Base-by-base conservation (phyloP, 2,329 filamentous ascomycete species). In the Trichoderma sp. region DNA sequence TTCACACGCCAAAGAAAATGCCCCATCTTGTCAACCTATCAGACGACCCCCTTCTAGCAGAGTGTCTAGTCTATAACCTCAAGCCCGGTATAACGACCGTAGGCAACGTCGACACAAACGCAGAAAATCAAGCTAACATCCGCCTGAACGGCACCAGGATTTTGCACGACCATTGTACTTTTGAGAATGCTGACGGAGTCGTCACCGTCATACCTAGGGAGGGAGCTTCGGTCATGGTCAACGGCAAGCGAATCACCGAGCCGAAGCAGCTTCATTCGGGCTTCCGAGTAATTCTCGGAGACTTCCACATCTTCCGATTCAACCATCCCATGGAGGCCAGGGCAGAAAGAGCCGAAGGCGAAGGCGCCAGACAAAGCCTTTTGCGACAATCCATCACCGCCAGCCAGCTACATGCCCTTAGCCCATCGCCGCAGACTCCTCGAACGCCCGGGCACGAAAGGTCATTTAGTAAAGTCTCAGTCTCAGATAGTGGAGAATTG, bases 271-370 rank as follows among this genome's bases (percentile, higher is more conserved):
- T 99, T 52, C 90, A 94, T 75, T 97, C 94, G 74, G 95, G 95
- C 6, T 97, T 94, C 77, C 91, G 95, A 70, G 92, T 99, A 64
- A 99, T 99, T 70, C 84, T 99, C 10, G 95, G 95, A 48, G 95
- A 99, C 78, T 99, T 99, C 74, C 95, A 99, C 78, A 99, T 99
- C 70, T 98, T 99, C 81, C 87, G 95, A 67, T 99, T 99, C 83
- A 99, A 98, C 74, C 94, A 99, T 76, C 95, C 95, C 0, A 91
- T 97, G 84, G 95, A 99, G 80, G 95, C 95, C 34, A 89, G 92
- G 68, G 94, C 94, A 3, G 95, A 99, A 80, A 85, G 95, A 65
- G 94, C 93, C 13, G 93, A 97, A 75, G 92, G 77, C 10, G 76
- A 92, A 2, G 53, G 37, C 34, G 32, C 61, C 10, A 60, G 67